Evolutionary conservation across 768 basidiomycete genomes (phyloP).

Genomic region (Psilocybe azurescens): DNA sequence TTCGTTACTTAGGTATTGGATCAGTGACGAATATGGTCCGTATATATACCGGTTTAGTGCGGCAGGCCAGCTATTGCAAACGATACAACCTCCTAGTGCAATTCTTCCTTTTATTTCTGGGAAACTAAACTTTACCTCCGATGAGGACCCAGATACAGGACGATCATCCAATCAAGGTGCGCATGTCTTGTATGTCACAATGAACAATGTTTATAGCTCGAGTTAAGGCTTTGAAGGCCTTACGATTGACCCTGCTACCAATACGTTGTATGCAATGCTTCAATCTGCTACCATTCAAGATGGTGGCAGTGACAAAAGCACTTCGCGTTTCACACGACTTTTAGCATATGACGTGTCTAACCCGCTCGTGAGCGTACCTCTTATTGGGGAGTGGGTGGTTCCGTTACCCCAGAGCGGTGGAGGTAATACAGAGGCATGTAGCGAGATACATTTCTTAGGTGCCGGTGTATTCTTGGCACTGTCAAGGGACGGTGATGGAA

Average conservation of each 20-base stretch:
- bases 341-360: constrained; percentile 57
- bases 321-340: constrained; percentile 58
- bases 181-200: neutral
- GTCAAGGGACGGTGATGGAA: constrained; percentile 64
- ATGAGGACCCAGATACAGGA: constrained; percentile 53
- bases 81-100: constrained; percentile 64
- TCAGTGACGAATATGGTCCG: constrained; percentile 74
- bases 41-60: constrained; percentile 62
- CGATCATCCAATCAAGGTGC: constrained; percentile 60
- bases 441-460: constrained; percentile 65
- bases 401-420: constrained; percentile 58
- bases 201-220: neutral
- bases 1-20: constrained; percentile 51
- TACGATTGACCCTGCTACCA: constrained; percentile 51
- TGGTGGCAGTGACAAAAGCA: constrained; percentile 52
- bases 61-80: constrained; percentile 53
- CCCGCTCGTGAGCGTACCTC: constrained; percentile 34
- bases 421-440: constrained; percentile 52
- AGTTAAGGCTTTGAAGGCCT: constrained; percentile 62
- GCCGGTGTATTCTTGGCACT: constrained; percentile 60
- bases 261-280: constrained; percentile 62
- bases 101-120: constrained; percentile 54
- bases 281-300: constrained; percentile 72
- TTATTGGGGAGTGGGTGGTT: constrained; percentile 66
- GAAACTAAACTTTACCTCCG: constrained; percentile 57